Conservation (phyloP, 352 stramenopile species). For the Phytophthora palmivora region DNA sequence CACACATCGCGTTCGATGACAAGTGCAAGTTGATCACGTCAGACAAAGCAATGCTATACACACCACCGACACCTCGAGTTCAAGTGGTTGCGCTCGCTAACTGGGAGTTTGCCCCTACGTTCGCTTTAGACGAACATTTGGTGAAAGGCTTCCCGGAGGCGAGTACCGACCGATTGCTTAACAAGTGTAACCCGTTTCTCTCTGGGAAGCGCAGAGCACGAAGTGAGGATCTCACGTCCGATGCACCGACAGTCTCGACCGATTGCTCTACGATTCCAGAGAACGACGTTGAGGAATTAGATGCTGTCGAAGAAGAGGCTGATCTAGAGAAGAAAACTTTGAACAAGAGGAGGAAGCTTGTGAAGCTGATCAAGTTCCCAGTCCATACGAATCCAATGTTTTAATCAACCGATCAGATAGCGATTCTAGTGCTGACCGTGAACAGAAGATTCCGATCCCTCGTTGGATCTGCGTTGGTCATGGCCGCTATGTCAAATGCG, state of each 20-base stretch:
- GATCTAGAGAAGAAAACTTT: constrained; percentile 1
- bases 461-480: constrained; percentile 29
- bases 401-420: background rate
- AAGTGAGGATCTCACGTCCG: constrained; percentile 34
- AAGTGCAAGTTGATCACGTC: constrained; percentile 33
- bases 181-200: constrained; percentile 46
- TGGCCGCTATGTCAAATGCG: constrained; percentile 24
- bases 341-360: background rate
- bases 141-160: constrained; percentile 8
- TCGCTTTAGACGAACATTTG: constrained; percentile 34
- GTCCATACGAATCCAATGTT: background rate
- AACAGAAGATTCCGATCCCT: background rate
- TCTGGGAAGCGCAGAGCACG: constrained; percentile 31
- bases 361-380: background rate
- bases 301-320: constrained; percentile 25
- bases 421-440: background rate
- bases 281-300: constrained; percentile 17
- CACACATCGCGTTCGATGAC: constrained; percentile 42
- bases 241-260: constrained; percentile 34
- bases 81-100: constrained; percentile 36
- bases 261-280: constrained; percentile 33
- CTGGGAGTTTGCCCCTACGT: constrained; percentile 33
- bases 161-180: constrained; percentile 31
- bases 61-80: constrained; percentile 9
- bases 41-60: constrained; percentile 17